phyloP scores from a whole-genome alignment of 768 basidiomycete genomes.

The Paxillus rubicundulus region DNA sequence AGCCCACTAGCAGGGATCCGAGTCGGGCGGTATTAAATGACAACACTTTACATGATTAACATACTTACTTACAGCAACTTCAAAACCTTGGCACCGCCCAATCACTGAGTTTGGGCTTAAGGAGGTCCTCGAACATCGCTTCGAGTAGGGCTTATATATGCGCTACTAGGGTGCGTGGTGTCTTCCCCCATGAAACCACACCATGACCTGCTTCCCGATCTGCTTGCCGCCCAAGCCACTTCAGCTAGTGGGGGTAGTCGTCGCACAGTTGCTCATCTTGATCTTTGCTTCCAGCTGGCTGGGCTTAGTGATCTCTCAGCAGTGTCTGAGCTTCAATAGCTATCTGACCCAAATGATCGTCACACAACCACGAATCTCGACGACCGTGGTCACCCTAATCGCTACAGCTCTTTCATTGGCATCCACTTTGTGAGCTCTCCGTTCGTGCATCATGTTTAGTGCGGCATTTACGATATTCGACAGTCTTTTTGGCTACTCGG shows the following conservation, averaged over 20 bases:
- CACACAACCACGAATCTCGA: not conserved
- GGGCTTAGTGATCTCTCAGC: not conserved
- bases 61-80: too few species aligned
- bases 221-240: not conserved
- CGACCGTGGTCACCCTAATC: conserved; percentile 4
- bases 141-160: too few species aligned
- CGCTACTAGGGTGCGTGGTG: too few species aligned
- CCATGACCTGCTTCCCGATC: too few species aligned
- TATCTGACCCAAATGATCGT: not conserved
- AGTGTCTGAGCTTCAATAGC: not conserved
- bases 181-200: too few species aligned
- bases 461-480: not conserved
- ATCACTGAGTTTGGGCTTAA: too few species aligned
- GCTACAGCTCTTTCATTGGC: conserved; percentile 1
- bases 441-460: too few species aligned
- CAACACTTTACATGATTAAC: too few species aligned
- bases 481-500: not conserved
- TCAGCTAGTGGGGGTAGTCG: not conserved
- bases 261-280: not conserved
- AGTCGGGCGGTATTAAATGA: too few species aligned
- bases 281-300: not conserved
- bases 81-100: too few species aligned
- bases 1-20: too few species aligned
- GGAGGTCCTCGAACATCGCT: too few species aligned
- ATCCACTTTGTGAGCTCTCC: not conserved